These are phyloP conservation scores for Lithohypha guttulata DNA, from an alignment of 2,329 filamentous ascomycete species.

Conservation along the genomic window DNA sequence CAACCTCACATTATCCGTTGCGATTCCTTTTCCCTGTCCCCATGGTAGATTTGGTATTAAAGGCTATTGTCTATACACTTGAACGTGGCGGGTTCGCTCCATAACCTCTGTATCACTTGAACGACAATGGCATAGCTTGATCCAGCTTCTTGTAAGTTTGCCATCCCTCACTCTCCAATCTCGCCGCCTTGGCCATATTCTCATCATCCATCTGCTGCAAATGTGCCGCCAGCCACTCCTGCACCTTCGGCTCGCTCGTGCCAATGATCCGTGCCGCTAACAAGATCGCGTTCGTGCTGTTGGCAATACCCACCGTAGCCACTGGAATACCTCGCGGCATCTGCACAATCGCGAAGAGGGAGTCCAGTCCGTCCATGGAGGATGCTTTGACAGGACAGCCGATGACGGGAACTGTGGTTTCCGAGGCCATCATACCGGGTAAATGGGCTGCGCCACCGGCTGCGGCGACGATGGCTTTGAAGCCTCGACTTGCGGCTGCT, in stretches of 20 bases:
- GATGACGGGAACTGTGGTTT: slow-evolving; percentile 59
- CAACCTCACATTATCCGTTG: too few species aligned
- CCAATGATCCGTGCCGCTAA: slow-evolving; percentile 56
- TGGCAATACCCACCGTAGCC: slow-evolving; percentile 62
- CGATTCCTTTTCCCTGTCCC: too few species aligned
- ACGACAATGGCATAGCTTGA: slow-evolving; percentile 6
- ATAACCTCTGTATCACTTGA: background rate
- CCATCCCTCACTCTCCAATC: slow-evolving; percentile 20
- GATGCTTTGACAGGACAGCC: slow-evolving; percentile 61
- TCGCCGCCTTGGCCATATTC: slow-evolving; percentile 21
- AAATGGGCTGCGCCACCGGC: slow-evolving; percentile 59
- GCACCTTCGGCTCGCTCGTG: slow-evolving; percentile 16
- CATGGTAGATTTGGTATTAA: too few species aligned
- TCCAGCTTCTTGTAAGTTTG: slow-evolving; percentile 22
- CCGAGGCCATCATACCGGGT: slow-evolving; percentile 56
- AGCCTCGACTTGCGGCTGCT: slow-evolving; percentile 47
- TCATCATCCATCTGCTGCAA: slow-evolving; percentile 21
- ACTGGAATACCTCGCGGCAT: slow-evolving; percentile 61
- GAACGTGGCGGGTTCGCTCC: too few species aligned
- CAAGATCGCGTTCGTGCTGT: slow-evolving; percentile 59
- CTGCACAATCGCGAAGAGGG: slow-evolving; percentile 56
- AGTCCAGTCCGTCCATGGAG: slow-evolving; percentile 55
- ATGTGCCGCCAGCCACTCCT: slow-evolving; percentile 19
- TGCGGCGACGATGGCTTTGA: slow-evolving; percentile 58
- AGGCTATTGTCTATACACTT: too few species aligned